A percentile compares a stretch with the other conserved stretches of the same genome.
These are phyloP conservation scores for Rhododendron griersonianum DNA, from an alignment of 148 eudicot species.

Conservation along the genomic window DNA sequence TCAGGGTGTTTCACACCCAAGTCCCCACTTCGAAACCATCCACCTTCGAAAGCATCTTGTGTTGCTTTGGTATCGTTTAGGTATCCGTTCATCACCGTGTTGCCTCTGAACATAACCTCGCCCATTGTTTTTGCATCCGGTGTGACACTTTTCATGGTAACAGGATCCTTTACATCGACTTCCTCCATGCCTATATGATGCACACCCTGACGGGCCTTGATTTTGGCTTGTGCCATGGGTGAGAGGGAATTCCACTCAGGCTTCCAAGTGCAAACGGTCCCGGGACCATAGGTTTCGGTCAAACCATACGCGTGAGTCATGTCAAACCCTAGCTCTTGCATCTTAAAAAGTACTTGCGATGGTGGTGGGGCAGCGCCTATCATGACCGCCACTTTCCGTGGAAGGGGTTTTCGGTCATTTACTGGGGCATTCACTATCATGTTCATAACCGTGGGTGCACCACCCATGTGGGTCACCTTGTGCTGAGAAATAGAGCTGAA, in stretches of 20 bases:
- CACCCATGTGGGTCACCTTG: constrained; percentile 58
- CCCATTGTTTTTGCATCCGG: constrained; percentile 64
- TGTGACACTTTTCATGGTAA: constrained; percentile 51
- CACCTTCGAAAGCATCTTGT: constrained; percentile 51
- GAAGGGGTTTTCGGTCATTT: constrained; percentile 33
- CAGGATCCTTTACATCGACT: constrained; percentile 50
- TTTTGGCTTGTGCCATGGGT: constrained; percentile 27
- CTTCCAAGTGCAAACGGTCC: constrained; percentile 56
- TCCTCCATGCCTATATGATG: constrained; percentile 51
- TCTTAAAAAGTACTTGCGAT: constrained; percentile 43
- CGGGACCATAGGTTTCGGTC: constrained; percentile 74
- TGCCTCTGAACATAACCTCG: constrained; percentile 76
- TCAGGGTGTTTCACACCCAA: constrained; percentile 58
- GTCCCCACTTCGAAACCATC: constrained; percentile 72
- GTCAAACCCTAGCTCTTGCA: constrained; percentile 55
- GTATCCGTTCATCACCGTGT: constrained; percentile 72
- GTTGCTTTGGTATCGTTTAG: constrained; percentile 43
- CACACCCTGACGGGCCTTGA: constrained; percentile 67
- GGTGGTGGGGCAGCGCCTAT: constrained; percentile 74
- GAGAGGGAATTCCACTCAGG: constrained; percentile 63
- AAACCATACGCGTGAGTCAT: constrained; percentile 59
- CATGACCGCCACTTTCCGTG: constrained; percentile 45
- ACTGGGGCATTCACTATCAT: constrained; percentile 45
- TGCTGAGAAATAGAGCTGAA: constrained; percentile 33
- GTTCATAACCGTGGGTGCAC: constrained; percentile 70